A percentile compares a stretch with the other conserved stretches of the same genome.
phyloP scores from a whole-genome alignment of 108 stramenopile species.

The Schizochytrium sp. region DNA sequence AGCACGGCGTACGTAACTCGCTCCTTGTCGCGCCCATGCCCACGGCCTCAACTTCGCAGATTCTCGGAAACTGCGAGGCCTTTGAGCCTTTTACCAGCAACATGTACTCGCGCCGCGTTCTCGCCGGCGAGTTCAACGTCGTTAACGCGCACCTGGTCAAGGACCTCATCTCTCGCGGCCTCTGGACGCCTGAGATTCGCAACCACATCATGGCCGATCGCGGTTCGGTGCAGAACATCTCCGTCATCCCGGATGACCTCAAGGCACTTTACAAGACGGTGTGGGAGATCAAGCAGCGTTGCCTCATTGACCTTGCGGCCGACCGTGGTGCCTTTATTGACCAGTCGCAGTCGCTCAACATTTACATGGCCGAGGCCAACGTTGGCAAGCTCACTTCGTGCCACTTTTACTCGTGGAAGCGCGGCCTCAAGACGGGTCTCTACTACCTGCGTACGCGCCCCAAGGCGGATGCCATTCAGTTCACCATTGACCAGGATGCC shows the following conservation, averaged over 20 bases:
- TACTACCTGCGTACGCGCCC: constrained; percentile 97
- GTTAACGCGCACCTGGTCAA: constrained; percentile 96
- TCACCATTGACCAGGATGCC: constrained; percentile 90
- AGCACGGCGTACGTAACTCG: constrained; percentile 92
- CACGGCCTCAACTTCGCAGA: constrained; percentile 98
- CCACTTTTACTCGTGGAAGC: constrained; percentile 98
- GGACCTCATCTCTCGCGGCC: constrained; percentile 80
- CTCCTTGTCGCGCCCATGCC: constrained; percentile 98
- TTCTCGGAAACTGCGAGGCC: constrained; percentile 95
- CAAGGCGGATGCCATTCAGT: constrained; percentile 97
- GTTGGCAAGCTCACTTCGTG: constrained; percentile 82
- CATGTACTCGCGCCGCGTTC: constrained; percentile 96
- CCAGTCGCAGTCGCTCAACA: constrained; percentile 96
- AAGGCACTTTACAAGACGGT: constrained; percentile 96
- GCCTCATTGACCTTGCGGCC: constrained; percentile 94
- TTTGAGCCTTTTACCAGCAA: constrained; percentile 99
- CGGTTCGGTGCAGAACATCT: constrained; percentile 84
- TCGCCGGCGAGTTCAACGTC: constrained; percentile 96
- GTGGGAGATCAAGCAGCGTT: constrained; percentile 94
- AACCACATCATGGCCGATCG: constrained; percentile 94
- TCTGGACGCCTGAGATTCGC: constrained; percentile 90
- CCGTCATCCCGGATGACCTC: constrained; percentile 77
- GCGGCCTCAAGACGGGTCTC: constrained; percentile 97
- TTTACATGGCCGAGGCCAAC: constrained; percentile 93
- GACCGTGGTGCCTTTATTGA: constrained; percentile 97